Conservation (phyloP, 306 rosid genomes). For the Ammopiptanthus mongolicus region DNA sequence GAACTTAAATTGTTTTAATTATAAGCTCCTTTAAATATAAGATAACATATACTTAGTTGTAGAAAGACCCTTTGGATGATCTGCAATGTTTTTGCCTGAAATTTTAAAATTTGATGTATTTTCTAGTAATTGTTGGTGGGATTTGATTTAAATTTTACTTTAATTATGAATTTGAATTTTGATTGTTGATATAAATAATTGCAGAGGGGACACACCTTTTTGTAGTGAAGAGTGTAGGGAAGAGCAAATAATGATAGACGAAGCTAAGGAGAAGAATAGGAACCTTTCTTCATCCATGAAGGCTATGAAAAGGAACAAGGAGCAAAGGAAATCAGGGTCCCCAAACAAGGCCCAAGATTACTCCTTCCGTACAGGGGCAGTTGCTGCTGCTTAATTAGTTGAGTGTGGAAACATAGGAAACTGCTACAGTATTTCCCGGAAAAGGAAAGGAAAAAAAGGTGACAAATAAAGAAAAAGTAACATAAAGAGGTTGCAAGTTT, state of each 20-base stretch:
- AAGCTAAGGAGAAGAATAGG: conserved; percentile 62
- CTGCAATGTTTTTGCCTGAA: background rate
- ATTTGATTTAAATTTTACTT: background rate
- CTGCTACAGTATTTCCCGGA: background rate
- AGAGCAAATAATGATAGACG: conserved; percentile 76
- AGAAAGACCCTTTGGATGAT: background rate
- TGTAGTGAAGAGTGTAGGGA: conserved; percentile 90
- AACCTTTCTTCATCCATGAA: conserved; percentile 61
- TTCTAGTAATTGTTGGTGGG: background rate
- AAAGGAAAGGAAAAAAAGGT: background rate
- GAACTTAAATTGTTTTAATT: too few species aligned
- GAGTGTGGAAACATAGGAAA: background rate
- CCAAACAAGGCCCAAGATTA: conserved; percentile 49
- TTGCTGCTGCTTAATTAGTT: conserved; percentile 59
- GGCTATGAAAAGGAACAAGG: conserved; percentile 61
- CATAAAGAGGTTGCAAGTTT: background rate
- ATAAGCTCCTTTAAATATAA: too few species aligned
- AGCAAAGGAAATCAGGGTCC: conserved; percentile 52
- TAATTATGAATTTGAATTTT: background rate
- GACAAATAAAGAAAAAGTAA: background rate
- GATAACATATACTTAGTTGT: background rate
- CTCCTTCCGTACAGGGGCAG: conserved; percentile 52
- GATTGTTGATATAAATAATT: background rate
- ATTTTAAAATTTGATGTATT: background rate
- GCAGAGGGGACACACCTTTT: conserved; percentile 94